Conservation (phyloP, 192 early-diverging fungal species). For the Anaeromyces robustus region DNA sequence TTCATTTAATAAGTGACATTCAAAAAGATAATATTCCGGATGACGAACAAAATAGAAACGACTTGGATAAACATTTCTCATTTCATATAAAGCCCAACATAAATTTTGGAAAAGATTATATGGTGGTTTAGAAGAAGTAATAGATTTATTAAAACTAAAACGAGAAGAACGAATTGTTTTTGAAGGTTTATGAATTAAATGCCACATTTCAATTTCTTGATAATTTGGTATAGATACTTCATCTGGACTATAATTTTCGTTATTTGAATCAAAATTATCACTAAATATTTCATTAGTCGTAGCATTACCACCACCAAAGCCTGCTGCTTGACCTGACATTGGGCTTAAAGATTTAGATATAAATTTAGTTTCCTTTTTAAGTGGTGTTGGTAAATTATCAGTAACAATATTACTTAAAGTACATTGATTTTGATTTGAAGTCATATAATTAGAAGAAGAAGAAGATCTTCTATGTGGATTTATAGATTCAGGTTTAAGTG, state of each 20-base stretch:
- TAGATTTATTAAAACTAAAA: conserved; percentile 27
- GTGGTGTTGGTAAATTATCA: not conserved
- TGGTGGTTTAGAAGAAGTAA: conserved; percentile 24
- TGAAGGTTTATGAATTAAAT: conserved; percentile 29
- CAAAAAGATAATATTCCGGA: conserved; percentile 28
- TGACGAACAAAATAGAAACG: conserved; percentile 16
- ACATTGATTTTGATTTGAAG: not conserved
- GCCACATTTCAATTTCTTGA: conserved; percentile 42
- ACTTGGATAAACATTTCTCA: conserved; percentile 9
- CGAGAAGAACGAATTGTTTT: conserved; percentile 31
- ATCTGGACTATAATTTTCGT: not conserved
- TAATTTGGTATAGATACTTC: conserved; percentile 8
- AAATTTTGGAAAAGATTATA: conserved; percentile 37
- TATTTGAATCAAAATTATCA: not conserved
- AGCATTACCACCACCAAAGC: too few relatives aligned
- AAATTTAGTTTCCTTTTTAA: not conserved
- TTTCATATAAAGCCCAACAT: conserved; percentile 25
- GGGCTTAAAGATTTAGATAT: not conserved
- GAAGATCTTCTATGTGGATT: not conserved
- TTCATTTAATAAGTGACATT: conserved; percentile 15
- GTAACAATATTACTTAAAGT: not conserved
- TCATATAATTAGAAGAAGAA: not conserved
- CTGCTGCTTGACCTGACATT: not conserved
- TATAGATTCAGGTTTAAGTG: not conserved
- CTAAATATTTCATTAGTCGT: not conserved